These are phyloP conservation scores for Colletotrichum lentis DNA, from an alignment of 2,329 filamentous ascomycete genomes.

Conservation along the genomic window DNA sequence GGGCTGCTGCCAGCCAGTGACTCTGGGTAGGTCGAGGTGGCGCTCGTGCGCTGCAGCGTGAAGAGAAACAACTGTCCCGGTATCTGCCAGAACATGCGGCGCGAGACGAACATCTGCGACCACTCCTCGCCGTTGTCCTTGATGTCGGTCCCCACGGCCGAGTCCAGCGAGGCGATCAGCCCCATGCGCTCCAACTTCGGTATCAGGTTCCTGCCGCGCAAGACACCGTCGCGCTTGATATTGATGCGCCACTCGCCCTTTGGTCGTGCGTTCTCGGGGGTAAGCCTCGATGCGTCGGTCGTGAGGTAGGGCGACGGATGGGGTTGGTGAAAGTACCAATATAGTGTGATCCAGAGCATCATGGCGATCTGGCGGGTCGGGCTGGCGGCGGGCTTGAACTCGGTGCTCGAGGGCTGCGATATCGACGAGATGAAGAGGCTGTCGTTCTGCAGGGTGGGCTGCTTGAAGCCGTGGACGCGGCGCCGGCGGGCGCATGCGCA, in stretches of 20 bases:
- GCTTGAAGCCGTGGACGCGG: slow-evolving; percentile 71
- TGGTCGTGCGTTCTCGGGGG: slow-evolving; percentile 75
- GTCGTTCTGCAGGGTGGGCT: slow-evolving; percentile 80
- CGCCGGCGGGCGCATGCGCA: slow-evolving; percentile 43
- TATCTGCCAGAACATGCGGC: slow-evolving; percentile 89
- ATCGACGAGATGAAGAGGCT: slow-evolving; percentile 91
- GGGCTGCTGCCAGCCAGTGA: slow-evolving; percentile 65
- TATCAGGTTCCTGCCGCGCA: slow-evolving; percentile 82
- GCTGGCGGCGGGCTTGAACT: slow-evolving; percentile 81
- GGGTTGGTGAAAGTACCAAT: slow-evolving; percentile 96
- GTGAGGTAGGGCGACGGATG: slow-evolving; percentile 72
- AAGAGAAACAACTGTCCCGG: slow-evolving; percentile 89
- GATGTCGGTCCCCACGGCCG: slow-evolving; percentile 72
- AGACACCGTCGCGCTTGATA: slow-evolving; percentile 86
- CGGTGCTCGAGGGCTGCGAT: slow-evolving; percentile 79
- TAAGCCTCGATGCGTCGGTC: slow-evolving; percentile 69
- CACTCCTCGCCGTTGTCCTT: slow-evolving; percentile 72
- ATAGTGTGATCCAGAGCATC: slow-evolving; percentile 94
- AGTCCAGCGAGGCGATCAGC: slow-evolving; percentile 78
- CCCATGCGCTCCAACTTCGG: slow-evolving; percentile 96
- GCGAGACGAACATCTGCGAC: slow-evolving; percentile 82
- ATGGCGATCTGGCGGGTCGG: slow-evolving; percentile 91
- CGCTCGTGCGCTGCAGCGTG: slow-evolving; percentile 71
- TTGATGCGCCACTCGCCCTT: slow-evolving; percentile 87
- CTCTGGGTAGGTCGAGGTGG: slow-evolving; percentile 51